Base-by-base conservation (phyloP, 495 filamentous ascomycete species). In the Penicillium robsamsonii region DNA sequence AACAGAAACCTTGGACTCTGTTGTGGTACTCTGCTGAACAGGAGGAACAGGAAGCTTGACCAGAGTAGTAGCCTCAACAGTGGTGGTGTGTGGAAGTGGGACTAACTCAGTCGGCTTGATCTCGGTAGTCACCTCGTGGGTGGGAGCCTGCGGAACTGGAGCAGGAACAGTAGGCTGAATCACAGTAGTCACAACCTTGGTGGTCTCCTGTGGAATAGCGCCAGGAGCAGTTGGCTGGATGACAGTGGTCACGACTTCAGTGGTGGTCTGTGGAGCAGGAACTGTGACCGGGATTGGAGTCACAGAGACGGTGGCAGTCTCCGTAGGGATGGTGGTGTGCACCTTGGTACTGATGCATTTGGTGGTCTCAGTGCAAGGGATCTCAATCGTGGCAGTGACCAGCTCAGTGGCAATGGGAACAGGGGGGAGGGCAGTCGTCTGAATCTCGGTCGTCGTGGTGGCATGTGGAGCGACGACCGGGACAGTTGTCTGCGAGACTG, bases 301-400 rank as follows among this genome's bases (percentile, higher is more conserved):
- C 35, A 38, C 35, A 8, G 35, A 38, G n/a, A 38, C 17, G 3
- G 15, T 40, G 24, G 45, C 20, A 18, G 45, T 47, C 46, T 49
- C 31, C 18, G 33, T 20, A 38, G 46, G 30, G n/a, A 2, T 25
- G 10, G 50, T 43, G 25, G 48, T 51, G n/a, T 37, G 25, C 27
- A 46, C 43, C 13, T 35, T 27, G 5, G 52, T 54, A 11, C 20
- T 54, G 42, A 37, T 11, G 33, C 52, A 54, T 15, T 25, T 45
- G 15, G 42, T 46, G 13, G 43, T 46, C 42, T 46, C 30, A 15
- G 42, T 54, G 31, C 52, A 54, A 8, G 42, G 20, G n/a, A 54
- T 22, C n/a, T 35, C 43, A 13, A 54, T 22, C 7, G 52, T 54
- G 8, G 30, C 22, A 18, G 43, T 38, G 4, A 46, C 11, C 35